Conservation (phyloP, 73 alveolate species). For the Tetrahymena malaccensis region DNA sequence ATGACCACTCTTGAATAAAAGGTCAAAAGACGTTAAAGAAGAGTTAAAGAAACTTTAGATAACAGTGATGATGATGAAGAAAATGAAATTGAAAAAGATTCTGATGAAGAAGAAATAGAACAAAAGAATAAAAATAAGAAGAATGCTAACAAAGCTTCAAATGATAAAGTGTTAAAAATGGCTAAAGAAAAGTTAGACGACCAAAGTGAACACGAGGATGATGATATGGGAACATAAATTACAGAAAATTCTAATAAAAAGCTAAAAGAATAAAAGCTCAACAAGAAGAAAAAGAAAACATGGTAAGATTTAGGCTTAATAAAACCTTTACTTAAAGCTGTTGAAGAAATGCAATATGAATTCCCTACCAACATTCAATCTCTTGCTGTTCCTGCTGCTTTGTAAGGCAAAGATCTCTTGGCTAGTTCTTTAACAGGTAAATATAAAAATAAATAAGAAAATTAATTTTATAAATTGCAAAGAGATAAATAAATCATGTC, state of each 20-base stretch:
- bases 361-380: slow-evolving; percentile 96
- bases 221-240: neutral
- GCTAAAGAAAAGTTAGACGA: neutral
- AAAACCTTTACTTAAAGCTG: slow-evolving; percentile 79
- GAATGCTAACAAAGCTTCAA: neutral
- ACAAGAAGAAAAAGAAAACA: neutral
- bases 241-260: neutral
- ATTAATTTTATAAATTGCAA: too few relatives aligned
- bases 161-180: neutral
- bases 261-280: neutral
- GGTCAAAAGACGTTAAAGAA: neutral
- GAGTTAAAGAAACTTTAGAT: neutral
- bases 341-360: slow-evolving; percentile 82
- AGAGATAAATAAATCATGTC: too few relatives aligned
- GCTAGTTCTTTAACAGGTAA: slow-evolving; percentile 94
- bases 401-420: slow-evolving; percentile 91
- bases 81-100: neutral
- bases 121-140: neutral
- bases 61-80: neutral
- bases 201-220: neutral
- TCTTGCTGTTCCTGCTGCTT: slow-evolving; percentile 88
- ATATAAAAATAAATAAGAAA: neutral
- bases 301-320: slow-evolving; percentile 58
- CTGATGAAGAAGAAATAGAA: neutral
- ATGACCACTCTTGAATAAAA: neutral